A percentile compares a stretch with the other conserved stretches of the same genome.
Conservation (phyloP, 192 early-diverging fungal species). For the Podila minutissima region DNA sequence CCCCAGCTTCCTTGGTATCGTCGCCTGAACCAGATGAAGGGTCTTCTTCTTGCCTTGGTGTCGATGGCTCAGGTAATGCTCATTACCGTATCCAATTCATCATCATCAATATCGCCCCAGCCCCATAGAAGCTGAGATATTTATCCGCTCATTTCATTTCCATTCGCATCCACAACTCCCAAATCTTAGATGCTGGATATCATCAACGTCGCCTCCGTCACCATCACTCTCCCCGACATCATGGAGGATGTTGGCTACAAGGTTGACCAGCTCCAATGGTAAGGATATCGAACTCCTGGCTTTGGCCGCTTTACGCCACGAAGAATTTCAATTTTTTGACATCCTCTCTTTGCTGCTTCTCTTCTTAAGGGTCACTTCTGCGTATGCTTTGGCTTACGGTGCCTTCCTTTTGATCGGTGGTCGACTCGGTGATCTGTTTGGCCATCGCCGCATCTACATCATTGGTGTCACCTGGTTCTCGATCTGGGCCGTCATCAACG, state of each 20-base stretch:
- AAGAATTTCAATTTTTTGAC: background rate
- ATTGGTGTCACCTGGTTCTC: constrained; percentile 15
- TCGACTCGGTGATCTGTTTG: constrained; percentile 26
- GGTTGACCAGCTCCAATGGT: constrained; percentile 16
- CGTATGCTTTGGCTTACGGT: constrained; percentile 29
- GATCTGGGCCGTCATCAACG: constrained; percentile 24
- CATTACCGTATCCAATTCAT: background rate
- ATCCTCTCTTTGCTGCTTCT: background rate
- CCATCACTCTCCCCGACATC: constrained; percentile 11
- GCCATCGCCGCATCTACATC: constrained; percentile 24
- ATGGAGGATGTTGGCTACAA: constrained; percentile 1
- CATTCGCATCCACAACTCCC: background rate
- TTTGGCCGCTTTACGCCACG: background rate
- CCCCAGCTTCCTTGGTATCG: constrained; percentile 33
- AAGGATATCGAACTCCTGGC: background rate
- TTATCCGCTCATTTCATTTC: too few relatives aligned
- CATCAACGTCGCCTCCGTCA: constrained; percentile 12
- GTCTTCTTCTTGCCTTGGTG: constrained; percentile 21
- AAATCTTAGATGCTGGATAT: constrained; percentile 5
- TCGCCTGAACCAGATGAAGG: constrained; percentile 29
- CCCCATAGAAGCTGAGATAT: background rate
- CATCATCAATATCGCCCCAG: background rate
- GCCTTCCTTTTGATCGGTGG: constrained; percentile 28
- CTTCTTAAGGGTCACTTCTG: constrained; percentile 10
- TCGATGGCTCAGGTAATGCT: constrained; percentile 31